Conservation (phyloP, 179 eudicot genomes). For the Spergularia azorica region DNA sequence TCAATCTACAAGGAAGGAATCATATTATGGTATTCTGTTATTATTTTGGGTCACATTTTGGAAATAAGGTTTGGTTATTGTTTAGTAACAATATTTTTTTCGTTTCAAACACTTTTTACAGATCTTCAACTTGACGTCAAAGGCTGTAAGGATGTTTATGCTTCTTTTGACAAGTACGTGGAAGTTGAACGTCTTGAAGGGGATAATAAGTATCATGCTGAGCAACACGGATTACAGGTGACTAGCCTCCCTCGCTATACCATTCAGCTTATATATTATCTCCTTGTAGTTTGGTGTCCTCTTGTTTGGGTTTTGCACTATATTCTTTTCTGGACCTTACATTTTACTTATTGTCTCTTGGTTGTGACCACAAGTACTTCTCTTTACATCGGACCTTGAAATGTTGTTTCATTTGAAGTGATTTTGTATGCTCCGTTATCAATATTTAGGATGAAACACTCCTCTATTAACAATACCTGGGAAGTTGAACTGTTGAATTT, state of each 20-base stretch:
- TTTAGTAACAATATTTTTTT: neutral
- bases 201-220: slow-evolving; percentile 84
- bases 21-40: slow-evolving; percentile 60
- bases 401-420: neutral
- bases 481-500: too few relatives aligned
- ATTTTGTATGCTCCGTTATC: too few relatives aligned
- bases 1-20: slow-evolving; percentile 82
- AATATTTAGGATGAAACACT: too few relatives aligned
- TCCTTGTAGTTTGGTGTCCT: neutral
- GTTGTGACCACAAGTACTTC: too few relatives aligned
- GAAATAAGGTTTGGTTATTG: neutral
- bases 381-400: neutral
- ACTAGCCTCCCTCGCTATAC: slow-evolving; percentile 8
- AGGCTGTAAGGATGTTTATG: slow-evolving; percentile 81
- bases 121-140: slow-evolving; percentile 93
- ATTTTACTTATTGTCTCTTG: too few relatives aligned
- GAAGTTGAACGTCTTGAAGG: slow-evolving; percentile 86
- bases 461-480: too few relatives aligned
- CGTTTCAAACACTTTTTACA: slow-evolving; percentile 23
- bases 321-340: neutral
- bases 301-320: neutral
- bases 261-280: neutral
- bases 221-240: slow-evolving; percentile 73
- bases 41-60: neutral
- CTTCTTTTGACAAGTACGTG: slow-evolving; percentile 89